Evolutionary conservation across 345 rosid genomes (phyloP), one percentile per base, ranked within the genome.

Genomic region (Ceriops decandra): DNA sequence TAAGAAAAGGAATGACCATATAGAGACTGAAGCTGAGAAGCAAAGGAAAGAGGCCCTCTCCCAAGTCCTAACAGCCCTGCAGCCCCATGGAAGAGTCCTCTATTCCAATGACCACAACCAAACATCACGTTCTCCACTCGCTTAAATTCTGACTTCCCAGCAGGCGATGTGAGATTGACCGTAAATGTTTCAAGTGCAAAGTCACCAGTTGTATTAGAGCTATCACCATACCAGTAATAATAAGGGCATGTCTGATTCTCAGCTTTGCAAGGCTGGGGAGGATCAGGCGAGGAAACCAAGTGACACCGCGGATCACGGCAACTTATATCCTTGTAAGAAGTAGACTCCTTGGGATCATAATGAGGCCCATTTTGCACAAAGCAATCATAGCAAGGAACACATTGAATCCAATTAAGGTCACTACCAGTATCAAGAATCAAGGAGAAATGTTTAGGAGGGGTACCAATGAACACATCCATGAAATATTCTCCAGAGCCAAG

Each of bases 341-440:
- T 27, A 0, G 96, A 95, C 5, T 85, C 77, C 61, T 24, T 66
- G 2, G 97, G 98, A 65, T 89, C 84, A 57, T 91, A 91, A 73
- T 83, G 72, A 32, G 90, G 91, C 2, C 86, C 96, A 71, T 75
- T 85, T 85, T 95, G 97, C 66, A 84, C 85, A 79, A 95, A 95
- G 79, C 99, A 95, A 69, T 84, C 99, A 61, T 85, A 38, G 71
- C 97, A 95, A 71, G 99, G 97, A 5, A 86, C 79, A 36, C 93
- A 89, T 47, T 95, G 99, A 68, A 95, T 84, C 97, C 97, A 93
- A 71, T 91, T 93, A 57, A 93, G 85, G 80, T 93, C 97, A 77
- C 97, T 93, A 6, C 97, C 97, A 11, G 99, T 95, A 80, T 95
- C 99, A 27, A 95, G 93, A 61, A 95, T 95, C 74, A 95, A 84